These are phyloP conservation scores for Parietaria judaica DNA, from an alignment of 306 rosid genomes.

Conservation along the genomic window DNA sequence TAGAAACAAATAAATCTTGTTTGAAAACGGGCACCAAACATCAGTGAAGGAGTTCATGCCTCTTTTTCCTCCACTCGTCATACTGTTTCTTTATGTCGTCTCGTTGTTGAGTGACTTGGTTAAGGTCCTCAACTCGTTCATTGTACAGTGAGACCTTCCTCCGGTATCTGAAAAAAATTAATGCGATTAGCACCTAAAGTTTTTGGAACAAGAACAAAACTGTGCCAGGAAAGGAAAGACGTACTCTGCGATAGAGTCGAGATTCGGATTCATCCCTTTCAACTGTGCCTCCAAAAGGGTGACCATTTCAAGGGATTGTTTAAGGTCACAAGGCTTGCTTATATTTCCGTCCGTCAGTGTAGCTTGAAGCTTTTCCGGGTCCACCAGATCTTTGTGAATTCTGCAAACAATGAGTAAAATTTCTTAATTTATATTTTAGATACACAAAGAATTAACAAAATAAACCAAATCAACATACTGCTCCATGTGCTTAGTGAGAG, in stretches of 20 bases:
- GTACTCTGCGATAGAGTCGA: slow-evolving; percentile 93
- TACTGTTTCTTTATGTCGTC: slow-evolving; percentile 75
- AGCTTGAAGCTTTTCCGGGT: slow-evolving; percentile 69
- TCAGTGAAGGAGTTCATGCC: slow-evolving; percentile 29
- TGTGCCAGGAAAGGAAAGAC: slow-evolving; percentile 14
- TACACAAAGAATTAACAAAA: slow-evolving; percentile 1
- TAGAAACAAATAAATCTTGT: slow-evolving; percentile 2
- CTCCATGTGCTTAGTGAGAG: slow-evolving; percentile 71
- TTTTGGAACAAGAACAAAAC: slow-evolving; percentile 1
- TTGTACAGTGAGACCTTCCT: slow-evolving; percentile 66
- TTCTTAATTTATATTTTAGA: background rate
- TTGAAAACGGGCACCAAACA: background rate
- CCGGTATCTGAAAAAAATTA: slow-evolving; percentile 47
- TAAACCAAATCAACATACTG: slow-evolving; percentile 48
- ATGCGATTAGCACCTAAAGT: slow-evolving; percentile 12
- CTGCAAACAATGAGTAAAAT: slow-evolving; percentile 30
- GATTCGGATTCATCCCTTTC: slow-evolving; percentile 96
- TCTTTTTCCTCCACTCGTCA: slow-evolving; percentile 83
- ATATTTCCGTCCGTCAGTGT: slow-evolving; percentile 49
- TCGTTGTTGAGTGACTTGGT: slow-evolving; percentile 68
- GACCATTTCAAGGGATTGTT: slow-evolving; percentile 69
- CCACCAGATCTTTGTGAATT: slow-evolving; percentile 77
- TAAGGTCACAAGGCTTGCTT: slow-evolving; percentile 51
- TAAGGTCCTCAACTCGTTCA: slow-evolving; percentile 87
- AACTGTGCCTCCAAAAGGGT: slow-evolving; percentile 69